Conservation (phyloP, 2,329 filamentous ascomycete genomes). For the Rhinocladiella similis region DNA sequence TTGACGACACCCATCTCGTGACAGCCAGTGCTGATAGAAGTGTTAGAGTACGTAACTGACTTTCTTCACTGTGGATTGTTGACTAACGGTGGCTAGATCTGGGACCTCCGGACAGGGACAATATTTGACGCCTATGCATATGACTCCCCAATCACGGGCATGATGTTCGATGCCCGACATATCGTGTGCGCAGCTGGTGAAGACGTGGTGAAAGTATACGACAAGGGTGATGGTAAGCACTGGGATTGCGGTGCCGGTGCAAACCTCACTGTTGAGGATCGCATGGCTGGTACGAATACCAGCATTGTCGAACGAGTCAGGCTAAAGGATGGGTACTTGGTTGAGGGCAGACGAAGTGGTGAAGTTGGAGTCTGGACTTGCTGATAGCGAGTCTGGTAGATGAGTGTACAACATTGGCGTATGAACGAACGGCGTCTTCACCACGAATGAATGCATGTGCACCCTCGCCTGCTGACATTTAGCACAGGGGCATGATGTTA, state of each 20-base stretch:
- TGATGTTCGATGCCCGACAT: slow-evolving; percentile 92
- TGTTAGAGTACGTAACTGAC: slow-evolving; percentile 70
- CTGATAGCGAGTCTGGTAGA: slow-evolving; percentile 36
- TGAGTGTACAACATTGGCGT: neutral
- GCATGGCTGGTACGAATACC: slow-evolving; percentile 64
- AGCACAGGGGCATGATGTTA: too few species aligned
- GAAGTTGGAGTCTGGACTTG: slow-evolving; percentile 90
- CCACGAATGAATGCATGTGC: too few species aligned
- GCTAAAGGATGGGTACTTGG: slow-evolving; percentile 89
- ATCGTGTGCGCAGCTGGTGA: slow-evolving; percentile 91
- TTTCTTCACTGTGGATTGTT: slow-evolving; percentile 4
- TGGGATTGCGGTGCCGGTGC: slow-evolving; percentile 94
- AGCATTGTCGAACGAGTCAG: slow-evolving; percentile 80
- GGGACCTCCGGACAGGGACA: slow-evolving; percentile 94
- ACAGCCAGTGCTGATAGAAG: slow-evolving; percentile 92
- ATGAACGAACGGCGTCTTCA: neutral
- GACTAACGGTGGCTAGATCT: slow-evolving; percentile 67
- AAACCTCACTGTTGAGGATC: slow-evolving; percentile 49
- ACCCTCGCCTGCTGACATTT: too few species aligned
- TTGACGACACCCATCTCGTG: slow-evolving; percentile 92
- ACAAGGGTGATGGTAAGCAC: slow-evolving; percentile 92
- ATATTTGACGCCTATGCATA: slow-evolving; percentile 97
- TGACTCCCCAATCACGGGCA: slow-evolving; percentile 84
- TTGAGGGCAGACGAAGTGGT: slow-evolving; percentile 86
- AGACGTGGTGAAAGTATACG: slow-evolving; percentile 94